Conservation (phyloP, 345 rosid species). For the Syzygium aqueum region DNA sequence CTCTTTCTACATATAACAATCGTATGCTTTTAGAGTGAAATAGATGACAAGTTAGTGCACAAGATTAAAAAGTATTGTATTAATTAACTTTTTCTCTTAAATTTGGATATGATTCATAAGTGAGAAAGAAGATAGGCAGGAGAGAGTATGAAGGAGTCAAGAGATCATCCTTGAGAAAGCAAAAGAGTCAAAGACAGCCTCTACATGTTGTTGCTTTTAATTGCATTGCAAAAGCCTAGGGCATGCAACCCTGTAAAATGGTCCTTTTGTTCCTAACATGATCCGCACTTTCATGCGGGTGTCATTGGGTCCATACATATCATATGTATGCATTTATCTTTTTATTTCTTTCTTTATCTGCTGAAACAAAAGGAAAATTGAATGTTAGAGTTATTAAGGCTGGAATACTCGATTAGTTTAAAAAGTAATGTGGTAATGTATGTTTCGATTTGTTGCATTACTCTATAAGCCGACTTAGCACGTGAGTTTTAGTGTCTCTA, state of each 20-base stretch:
- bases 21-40: neutral
- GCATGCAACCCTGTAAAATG: neutral
- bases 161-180: neutral
- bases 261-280: neutral
- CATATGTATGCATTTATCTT: neutral
- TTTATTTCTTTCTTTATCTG: too few relatives aligned
- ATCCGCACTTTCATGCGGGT: neutral
- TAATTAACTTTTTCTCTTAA: neutral
- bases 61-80: neutral
- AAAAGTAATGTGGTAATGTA: neutral
- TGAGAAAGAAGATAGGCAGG: neutral
- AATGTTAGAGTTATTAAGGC: neutral
- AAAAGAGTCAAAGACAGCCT: neutral
- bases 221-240: neutral
- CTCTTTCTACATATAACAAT: neutral
- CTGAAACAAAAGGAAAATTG: too few relatives aligned
- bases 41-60: neutral
- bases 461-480: neutral
- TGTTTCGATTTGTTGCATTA: neutral
- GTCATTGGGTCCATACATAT: neutral
- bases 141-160: neutral
- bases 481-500: neutral
- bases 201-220: neutral
- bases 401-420: accelerated
- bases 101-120: neutral